Percentiles rank a stretch among this genome's conserved stretches.
These are phyloP conservation scores for Ceratocystis ficicola DNA, from an alignment of 2,329 filamentous ascomycete genomes.

Conservation along the genomic window DNA sequence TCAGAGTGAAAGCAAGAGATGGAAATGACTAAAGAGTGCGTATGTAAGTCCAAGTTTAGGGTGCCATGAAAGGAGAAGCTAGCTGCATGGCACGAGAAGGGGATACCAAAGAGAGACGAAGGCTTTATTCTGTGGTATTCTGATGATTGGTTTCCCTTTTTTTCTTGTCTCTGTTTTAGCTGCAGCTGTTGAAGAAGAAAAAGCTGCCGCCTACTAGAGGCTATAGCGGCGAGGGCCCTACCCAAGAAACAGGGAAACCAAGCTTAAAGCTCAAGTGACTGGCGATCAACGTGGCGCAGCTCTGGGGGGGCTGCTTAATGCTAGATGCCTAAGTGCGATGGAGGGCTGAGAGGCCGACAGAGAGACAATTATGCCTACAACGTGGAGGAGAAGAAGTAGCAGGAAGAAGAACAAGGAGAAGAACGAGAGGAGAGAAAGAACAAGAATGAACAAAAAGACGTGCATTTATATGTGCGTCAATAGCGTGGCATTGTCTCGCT, in stretches of 20 bases:
- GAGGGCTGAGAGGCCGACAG: too few species aligned
- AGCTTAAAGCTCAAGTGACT: background rate
- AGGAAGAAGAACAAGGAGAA: background rate
- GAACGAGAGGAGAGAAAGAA: background rate
- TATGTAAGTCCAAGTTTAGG: background rate
- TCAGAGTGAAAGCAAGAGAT: background rate
- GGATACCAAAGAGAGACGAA: background rate
- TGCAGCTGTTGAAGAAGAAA: background rate
- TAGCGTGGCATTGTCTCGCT: background rate
- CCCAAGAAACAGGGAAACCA: background rate
- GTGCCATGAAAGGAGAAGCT: background rate
- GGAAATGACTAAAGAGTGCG: background rate
- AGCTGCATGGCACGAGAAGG: background rate
- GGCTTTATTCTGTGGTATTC: too few species aligned
- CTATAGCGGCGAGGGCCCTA: background rate
- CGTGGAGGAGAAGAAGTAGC: background rate
- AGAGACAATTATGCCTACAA: background rate
- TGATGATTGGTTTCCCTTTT: background rate
- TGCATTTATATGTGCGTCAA: background rate
- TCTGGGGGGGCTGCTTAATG: background rate
- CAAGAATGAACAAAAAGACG: background rate
- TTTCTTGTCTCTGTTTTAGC: background rate
- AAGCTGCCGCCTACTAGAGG: background rate
- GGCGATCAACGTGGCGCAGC: constrained; percentile 10
- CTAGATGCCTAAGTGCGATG: background rate